Base-by-base conservation (phyloP, 306 rosid species). In the Astragalus membranaceus region DNA sequence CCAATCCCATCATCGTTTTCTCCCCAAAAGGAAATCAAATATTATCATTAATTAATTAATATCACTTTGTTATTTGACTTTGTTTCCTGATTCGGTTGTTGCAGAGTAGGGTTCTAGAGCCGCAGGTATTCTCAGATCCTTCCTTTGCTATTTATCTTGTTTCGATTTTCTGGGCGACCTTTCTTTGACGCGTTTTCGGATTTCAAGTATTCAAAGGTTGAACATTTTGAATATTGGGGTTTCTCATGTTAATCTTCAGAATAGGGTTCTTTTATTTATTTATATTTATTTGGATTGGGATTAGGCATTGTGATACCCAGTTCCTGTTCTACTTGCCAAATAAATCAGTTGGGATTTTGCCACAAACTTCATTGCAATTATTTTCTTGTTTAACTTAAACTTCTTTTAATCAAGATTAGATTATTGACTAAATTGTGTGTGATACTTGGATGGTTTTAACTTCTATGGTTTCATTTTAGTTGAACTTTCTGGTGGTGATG, bases 61-160 rank as follows among this genome's bases (percentile, higher is more conserved):
- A 13, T 50, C 50, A 37, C 0, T 14, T n/a, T 56, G 8, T 14
- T 33, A 43, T 55, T 44, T 33, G 63, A 36, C 44, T 69, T 51
- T 37, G 42, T 82, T 44, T 8, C 26, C 69, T 52, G 64, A 74
- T 49, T 77, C 62, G 70, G 13, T 74, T 70, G 6, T 47, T 42
- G 62, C 35, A 15, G 64, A 26, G 56, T 9, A 12, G 23, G 61
- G 23, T 68, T 44, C 67, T 42, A 35, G 49, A 62, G 48, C 55
- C 75, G 30, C 77, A 70, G 86, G 86, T 82, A 82, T 74, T 65
- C 20, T 7, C 53, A 57, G 78, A 82, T 78, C 77, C 46, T 78
- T 41, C 39, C 6, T 35, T 35, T 53, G n/a, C 10, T 47, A 3
- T 62, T 20, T 17, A 6, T 7, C 2, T 26, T 39, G 1, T 33